Evolutionary conservation across 371 early-diverging fungal genomes (phyloP), one percentile per base, ranked within the genome.

Genomic region (Circinella minor): DNA sequence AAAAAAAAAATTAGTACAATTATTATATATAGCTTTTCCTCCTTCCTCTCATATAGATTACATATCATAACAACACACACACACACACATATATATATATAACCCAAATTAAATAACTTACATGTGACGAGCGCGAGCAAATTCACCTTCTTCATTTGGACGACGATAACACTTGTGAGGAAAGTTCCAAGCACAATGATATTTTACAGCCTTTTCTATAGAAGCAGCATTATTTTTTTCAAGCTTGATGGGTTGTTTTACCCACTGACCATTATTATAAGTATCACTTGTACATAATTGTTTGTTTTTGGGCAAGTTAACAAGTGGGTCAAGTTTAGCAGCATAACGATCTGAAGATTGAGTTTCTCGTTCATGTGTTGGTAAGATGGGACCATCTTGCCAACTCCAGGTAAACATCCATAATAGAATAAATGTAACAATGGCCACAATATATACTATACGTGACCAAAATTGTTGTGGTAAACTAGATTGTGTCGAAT

Each of bases 81-180:
- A 39, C 4, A 39, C 39, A 39, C 39, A 39, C 39, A 39, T 6
- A 39, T 43, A 9, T 43, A 43, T 43, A 43, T 43, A 43, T 18
- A 64, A n/a, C n/a, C 36, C 36, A 49, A 66, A 48, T 38, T 20
- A 38, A 15, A 6, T 9, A 11, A 66, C 27, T 64, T 70, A 80
- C 83, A 80, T 77, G 64, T 69, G 63, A 47, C 72, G 71, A 20
- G 76, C 73, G 57, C 84, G 72, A 36, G 70, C 18, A 6, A 77
- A 59, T 59, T 83, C 83, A 11, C 69, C 54, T 6, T 65, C 55
- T 43, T 73, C 74, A 48, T 67, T 36, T 3, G n/a, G n/a, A 49
- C 79, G 71, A 27, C 72, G 72, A 60, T 80, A 84, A 59, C 84
- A 84, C 62, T 79, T 69, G 65, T 84, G 84, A n/a, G 80, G 77